Base-by-base conservation (phyloP, 352 stramenopile genomes). In the Phytophthora europaea region DNA sequence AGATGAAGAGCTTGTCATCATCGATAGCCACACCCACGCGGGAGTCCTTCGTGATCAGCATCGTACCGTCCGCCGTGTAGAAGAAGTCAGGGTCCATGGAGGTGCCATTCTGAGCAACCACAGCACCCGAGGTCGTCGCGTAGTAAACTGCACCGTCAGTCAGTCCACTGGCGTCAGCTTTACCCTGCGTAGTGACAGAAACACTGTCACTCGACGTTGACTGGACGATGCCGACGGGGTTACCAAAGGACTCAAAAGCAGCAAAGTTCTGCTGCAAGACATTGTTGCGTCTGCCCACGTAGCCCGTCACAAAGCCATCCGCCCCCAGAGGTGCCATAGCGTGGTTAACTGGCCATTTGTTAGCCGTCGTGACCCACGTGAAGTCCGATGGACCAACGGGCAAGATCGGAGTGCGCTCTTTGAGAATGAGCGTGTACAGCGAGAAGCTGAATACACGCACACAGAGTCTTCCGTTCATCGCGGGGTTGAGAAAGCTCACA, bases 401-500 rank as follows among this genome's bases (percentile, higher is more conserved):
- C 31, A 93, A 58, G 3, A 89, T 75, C 0, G 85, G 83, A 6
- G 85, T 89, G 45, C 85, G 63, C 28, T 89, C 83, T 20, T 79
- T 77, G 33, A 94, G 65, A 15, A 73, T 51, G 20, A 90, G 60
- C 10, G 80, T 81, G 16, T 73, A 75, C 22, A 63, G 26, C 33
- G 85, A 88, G 65, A 83, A 86, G 55, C 82, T 55, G 16, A 91
- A 61, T 1, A 93, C 63, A 54, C 81, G 81, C 52, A 88, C 66
- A 33, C 80, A 88, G 9, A 80, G 75, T 28, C 76, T 81, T 28
- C 85, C 85, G 9, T 69, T 55, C 51, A 81, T 59, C 2, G 70
- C 76, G 40, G 85, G 81, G 72, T 94, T 94, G 33, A 90, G 51
- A 66, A 94, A 92, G 50, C 77, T 84, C 40, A 94, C 76, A 7